A percentile compares a stretch with the other conserved stretches of the same genome.
Evolutionary conservation across 1,139 yeast genomes (phyloP).

Genomic region (Hansenula anomala): DNA sequence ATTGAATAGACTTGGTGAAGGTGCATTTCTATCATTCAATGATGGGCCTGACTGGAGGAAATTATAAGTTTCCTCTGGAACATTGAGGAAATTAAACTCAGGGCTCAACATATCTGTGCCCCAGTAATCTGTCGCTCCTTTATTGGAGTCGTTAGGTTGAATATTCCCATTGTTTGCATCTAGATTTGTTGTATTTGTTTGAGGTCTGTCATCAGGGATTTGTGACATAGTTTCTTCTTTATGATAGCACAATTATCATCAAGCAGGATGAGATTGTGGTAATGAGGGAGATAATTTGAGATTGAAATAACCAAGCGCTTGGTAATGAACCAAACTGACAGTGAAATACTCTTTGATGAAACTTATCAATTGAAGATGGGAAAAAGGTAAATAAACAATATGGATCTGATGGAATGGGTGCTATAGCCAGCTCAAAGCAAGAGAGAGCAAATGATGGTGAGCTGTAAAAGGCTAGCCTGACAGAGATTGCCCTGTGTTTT

Average conservation of each 20-base stretch:
- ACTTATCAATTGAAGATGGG: too few species aligned
- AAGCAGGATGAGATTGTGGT: too few species aligned
- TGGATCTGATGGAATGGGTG: too few species aligned
- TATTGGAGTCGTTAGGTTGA: background rate
- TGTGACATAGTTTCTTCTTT: background rate
- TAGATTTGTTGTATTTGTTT: background rate
- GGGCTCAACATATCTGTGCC: constrained; percentile 12
- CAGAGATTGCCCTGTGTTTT: too few species aligned
- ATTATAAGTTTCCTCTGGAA: constrained; percentile 16
- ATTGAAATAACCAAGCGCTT: too few species aligned
- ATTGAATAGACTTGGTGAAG: background rate
- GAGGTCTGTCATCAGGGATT: background rate
- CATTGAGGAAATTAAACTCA: constrained; percentile 28
- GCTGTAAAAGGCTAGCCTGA: too few species aligned
- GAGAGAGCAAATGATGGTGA: too few species aligned
- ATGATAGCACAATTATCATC: background rate
- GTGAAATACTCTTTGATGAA: too few species aligned
- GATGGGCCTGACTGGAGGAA: constrained; percentile 14
- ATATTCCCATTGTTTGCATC: background rate
- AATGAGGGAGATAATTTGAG: too few species aligned
- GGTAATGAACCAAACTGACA: too few species aligned
- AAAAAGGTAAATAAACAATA: too few species aligned
- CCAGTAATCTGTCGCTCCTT: background rate
- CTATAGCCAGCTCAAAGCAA: too few species aligned
- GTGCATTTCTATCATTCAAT: background rate